These are phyloP conservation scores for Globisporangium cylindrosporum DNA, from an alignment of 352 stramenopile genomes.

Conservation along the genomic window DNA sequence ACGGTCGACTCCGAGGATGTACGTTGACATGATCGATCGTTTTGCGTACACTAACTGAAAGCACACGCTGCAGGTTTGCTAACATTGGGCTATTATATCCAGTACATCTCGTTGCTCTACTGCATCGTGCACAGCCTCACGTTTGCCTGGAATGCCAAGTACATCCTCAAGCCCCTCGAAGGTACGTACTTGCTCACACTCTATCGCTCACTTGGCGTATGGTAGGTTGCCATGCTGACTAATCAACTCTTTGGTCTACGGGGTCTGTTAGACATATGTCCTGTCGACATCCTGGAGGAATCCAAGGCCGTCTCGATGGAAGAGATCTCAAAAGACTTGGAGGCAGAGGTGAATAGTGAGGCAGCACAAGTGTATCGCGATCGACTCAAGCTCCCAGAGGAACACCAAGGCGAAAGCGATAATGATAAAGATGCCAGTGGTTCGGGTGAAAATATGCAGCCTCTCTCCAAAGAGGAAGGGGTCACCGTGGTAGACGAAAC, in stretches of 20 bases:
- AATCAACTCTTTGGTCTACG: too few relatives aligned
- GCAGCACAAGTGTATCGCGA: conserved; percentile 37
- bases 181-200: conserved; percentile 17
- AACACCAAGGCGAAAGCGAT: not conserved
- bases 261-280: conserved; percentile 31
- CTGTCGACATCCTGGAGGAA: conserved; percentile 51
- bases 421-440: not conserved
- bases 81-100: not conserved
- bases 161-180: conserved; percentile 52
- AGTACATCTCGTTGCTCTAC: conserved; percentile 81
- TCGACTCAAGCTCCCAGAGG: conserved; percentile 18
- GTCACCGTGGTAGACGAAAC: not conserved
- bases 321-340: conserved; percentile 45
- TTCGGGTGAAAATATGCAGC: not conserved
- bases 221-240: too few relatives aligned
- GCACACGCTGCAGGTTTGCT: not conserved
- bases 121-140: conserved; percentile 75
- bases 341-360: conserved; percentile 43
- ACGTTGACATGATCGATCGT: conserved; percentile 16
- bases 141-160: conserved; percentile 37
- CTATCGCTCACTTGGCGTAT: too few relatives aligned
- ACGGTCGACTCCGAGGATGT: conserved; percentile 64
- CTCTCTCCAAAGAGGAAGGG: not conserved
- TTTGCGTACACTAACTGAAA: not conserved
- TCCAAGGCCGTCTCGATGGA: conserved; percentile 46